These are phyloP conservation scores for Ceratobasidium sp. DNA, from an alignment of 1,284 basidiomycete species.

Conservation along the genomic window DNA sequence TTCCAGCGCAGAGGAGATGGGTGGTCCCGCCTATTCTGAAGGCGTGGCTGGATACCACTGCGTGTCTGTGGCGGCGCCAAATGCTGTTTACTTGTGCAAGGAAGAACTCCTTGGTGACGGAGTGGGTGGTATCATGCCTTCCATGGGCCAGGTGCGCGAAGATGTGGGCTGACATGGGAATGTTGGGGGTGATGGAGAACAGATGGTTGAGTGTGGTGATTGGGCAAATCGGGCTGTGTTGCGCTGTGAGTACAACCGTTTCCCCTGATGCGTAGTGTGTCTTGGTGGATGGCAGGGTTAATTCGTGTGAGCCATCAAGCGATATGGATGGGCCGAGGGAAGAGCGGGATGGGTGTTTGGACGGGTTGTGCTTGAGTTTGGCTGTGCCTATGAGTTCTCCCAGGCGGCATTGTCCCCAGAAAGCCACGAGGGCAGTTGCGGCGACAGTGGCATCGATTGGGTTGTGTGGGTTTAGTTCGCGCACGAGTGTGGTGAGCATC, in stretches of 20 bases:
- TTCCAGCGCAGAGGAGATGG: conserved; percentile 54
- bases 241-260: neutral
- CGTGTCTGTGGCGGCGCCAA: too few relatives aligned
- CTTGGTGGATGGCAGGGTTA: conserved; percentile 23
- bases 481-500: neutral
- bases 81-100: conserved; percentile 22
- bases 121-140: neutral
- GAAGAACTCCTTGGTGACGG: conserved; percentile 9
- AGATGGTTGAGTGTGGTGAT: neutral
- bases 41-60: conserved; percentile 51
- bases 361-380: neutral
- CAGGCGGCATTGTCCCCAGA: conserved; percentile 37
- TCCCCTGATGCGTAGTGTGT: neutral
- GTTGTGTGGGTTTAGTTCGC: neutral
- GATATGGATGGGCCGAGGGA: conserved; percentile 6
- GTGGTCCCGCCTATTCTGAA: conserved; percentile 57
- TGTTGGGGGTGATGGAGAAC: neutral
- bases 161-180: neutral
- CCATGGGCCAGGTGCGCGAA: neutral
- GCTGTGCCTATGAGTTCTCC: conserved; percentile 26
- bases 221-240: conserved; percentile 7
- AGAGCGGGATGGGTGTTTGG: neutral
- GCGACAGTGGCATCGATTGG: conserved; percentile 15
- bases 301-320: neutral
- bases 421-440: conserved; percentile 15